Conservation (phyloP, 441 rosid genomes). For the Gossypium davidsonii region DNA sequence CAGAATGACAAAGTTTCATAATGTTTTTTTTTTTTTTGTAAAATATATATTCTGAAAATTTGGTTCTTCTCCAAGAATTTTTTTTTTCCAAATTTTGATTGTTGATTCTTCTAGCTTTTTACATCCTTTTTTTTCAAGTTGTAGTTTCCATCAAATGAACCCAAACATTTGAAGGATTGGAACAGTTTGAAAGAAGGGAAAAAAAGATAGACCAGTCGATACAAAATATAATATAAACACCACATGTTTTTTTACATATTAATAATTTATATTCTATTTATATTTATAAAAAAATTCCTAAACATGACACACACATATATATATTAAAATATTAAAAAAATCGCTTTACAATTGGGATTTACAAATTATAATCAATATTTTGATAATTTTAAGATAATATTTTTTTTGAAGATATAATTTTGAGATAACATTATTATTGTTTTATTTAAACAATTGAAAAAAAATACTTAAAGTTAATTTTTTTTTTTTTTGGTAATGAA, state of each 20-base stretch:
- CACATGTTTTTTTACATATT: neutral
- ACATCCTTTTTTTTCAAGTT: neutral
- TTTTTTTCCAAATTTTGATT: neutral
- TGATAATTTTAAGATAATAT: neutral
- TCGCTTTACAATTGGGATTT: neutral
- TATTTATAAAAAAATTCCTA: too few species aligned
- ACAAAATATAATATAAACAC: neutral
- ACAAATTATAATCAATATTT: neutral
- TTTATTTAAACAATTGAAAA: too few species aligned
- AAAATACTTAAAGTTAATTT: too few species aligned
- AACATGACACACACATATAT: too few species aligned
- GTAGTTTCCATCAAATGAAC: neutral
- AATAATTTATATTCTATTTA: too few species aligned
- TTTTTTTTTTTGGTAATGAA: too few species aligned
- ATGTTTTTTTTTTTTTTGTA: neutral
- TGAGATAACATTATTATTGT: too few species aligned
- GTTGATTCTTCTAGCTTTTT: neutral
- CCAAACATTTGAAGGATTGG: neutral
- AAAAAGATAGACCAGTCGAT: neutral
- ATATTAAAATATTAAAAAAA: neutral
- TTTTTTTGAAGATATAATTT: too few species aligned
- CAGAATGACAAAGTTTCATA: conserved; percentile 20
- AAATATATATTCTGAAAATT: neutral
- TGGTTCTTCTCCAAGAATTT: neutral
- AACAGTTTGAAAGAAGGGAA: neutral